These are phyloP conservation scores for Xylaria sp. DNA, from an alignment of 2,329 filamentous ascomycete species.

Conservation along the genomic window DNA sequence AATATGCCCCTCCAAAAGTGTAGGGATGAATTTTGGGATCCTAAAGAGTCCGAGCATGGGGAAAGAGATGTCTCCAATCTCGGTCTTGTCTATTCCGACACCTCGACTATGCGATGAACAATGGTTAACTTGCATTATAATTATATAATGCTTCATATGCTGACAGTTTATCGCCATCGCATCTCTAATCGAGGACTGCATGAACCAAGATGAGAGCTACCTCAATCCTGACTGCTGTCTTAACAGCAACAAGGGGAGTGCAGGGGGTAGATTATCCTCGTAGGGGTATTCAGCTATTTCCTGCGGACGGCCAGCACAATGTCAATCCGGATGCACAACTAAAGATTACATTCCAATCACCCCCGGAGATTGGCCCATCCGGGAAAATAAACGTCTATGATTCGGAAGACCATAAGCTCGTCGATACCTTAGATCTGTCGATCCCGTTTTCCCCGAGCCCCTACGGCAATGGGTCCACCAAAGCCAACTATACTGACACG, in stretches of 20 bases:
- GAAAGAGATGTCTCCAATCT: background rate
- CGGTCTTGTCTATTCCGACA: background rate
- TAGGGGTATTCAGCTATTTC: constrained; percentile 22
- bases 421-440: constrained; percentile 32
- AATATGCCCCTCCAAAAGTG: background rate
- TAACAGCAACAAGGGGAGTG: constrained; percentile 13
- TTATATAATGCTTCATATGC: background rate
- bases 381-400: constrained; percentile 36
- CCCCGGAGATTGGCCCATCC: constrained; percentile 25
- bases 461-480: constrained; percentile 33
- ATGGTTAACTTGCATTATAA: background rate
- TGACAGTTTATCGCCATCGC: background rate
- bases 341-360: constrained; percentile 28
- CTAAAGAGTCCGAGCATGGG: background rate
- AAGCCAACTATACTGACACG: constrained; percentile 33
- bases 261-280: background rate
- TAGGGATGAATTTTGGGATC: background rate
- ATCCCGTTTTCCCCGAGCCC: constrained; percentile 33
- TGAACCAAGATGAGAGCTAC: constrained; percentile 19
- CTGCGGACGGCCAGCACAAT: constrained; percentile 22
- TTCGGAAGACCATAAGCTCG: constrained; percentile 24
- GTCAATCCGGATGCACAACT: constrained; percentile 31
- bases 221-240: background rate
- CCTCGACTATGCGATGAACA: background rate
- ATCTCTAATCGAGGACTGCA: background rate